Evolutionary conservation across 2,329 filamentous ascomycete species (phyloP).

Genomic region (Colletotrichum gigasporum): DNA sequence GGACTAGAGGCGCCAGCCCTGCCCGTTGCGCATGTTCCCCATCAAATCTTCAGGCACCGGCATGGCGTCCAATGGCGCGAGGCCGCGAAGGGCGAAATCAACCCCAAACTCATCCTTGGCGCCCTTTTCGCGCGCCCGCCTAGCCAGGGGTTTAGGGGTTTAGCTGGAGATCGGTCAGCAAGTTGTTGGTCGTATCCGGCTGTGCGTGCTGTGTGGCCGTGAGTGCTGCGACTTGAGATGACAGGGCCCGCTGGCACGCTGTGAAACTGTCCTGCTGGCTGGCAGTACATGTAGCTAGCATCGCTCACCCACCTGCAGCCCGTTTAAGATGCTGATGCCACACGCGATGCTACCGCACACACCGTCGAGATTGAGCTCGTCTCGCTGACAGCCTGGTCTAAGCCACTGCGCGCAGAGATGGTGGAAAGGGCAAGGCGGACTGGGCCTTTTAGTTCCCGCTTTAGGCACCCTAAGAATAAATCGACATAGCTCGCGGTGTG

Average conservation of each 20-base stretch:
- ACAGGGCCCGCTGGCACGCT: not conserved
- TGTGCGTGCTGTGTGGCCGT: not conserved
- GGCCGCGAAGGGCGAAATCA: not conserved
- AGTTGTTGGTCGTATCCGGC: not conserved
- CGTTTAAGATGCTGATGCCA: no score
- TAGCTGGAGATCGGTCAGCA: not conserved
- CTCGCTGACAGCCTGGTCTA: not conserved
- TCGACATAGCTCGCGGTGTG: not conserved
- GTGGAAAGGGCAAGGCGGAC: no score
- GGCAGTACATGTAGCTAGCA: no score
- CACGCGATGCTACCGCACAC: no score
- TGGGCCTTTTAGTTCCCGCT: not conserved
- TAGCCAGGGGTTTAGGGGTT: not conserved
- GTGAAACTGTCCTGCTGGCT: not conserved
- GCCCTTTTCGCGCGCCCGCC: not conserved
- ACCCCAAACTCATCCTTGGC: no score
- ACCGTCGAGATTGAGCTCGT: no score
- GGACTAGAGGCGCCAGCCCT: not conserved
- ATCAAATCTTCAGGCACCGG: not conserved
- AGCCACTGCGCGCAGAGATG: not conserved
- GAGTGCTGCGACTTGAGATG: constrained; percentile 1
- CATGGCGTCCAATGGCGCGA: not conserved
- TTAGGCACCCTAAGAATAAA: not conserved
- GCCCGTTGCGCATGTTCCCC: not conserved
- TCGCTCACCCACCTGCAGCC: no score